Base-by-base conservation (phyloP, 306 rosid genomes). In the Vigna angularis region DNA sequence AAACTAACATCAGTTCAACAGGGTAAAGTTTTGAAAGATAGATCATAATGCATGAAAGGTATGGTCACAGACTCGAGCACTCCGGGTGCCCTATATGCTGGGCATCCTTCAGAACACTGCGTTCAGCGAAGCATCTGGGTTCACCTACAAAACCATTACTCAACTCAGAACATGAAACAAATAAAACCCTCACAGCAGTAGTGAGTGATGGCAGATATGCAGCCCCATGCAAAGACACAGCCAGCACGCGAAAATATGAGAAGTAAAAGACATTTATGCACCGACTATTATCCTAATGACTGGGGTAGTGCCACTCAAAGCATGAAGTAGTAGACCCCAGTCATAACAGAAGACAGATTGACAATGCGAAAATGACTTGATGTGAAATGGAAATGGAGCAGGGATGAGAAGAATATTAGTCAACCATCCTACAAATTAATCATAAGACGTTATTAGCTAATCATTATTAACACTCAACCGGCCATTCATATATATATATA, bases 101-200 rank as follows among this genome's bases (percentile, higher is more conserved):
- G 24, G 77, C 77, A 50, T 65, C 67, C 79, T 71, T 17, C 48
- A 56, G 45, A 59, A 63, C 36, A 62, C 65, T 5, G 5, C 36
- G 51, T 6, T 0, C 8, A 3, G 1, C 0, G 2, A 52, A 65
- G 34, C 22, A 58, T 15, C 64, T 30, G 73, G 52, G 36, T 53
- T 70, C 70, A 70, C 88, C 88, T 85, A 42, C 84, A 85, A 78
- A 69, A 45, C 57, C 72, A 55, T 40, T 52, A 52, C 32, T 42
- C 47, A 63, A 53, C 74, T 75, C 52, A 47, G 66, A 11, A 30
- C 26, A 42, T 1, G 9, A 28, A 32, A 50, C 9, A 12, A 63
- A 61, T 51, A 63, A 30, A 15, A 13, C 24, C 15, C 28, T 1
- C 36, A 1, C 4, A 4, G 36, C 7, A 76, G 47, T 11, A 56